These are phyloP conservation scores for Dothiorella sarmentorum DNA, from an alignment of 2,329 filamentous ascomycete species.

Conservation along the genomic window DNA sequence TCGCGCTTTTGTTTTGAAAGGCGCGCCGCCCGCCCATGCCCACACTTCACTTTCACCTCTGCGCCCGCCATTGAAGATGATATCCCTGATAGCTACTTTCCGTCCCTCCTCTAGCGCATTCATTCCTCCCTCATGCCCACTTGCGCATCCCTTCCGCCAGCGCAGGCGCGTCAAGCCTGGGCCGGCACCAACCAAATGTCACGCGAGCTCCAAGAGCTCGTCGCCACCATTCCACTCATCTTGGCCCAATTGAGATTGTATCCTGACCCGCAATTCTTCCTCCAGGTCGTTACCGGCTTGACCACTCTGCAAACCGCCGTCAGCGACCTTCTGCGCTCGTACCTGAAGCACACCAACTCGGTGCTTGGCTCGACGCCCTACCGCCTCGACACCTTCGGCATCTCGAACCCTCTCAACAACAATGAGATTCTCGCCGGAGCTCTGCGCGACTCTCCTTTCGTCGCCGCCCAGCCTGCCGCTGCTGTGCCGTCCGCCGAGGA, in stretches of 20 bases:
- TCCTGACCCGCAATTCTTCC: constrained; percentile 12
- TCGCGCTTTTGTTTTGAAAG: constrained; percentile 24
- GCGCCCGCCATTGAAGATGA: constrained; percentile 10
- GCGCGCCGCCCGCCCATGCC: constrained; percentile 20
- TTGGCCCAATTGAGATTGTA: not conserved
- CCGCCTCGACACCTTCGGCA: constrained; percentile 25
- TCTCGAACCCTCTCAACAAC: constrained; percentile 36
- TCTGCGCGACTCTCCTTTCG: constrained; percentile 28
- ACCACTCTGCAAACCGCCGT: constrained; percentile 72
- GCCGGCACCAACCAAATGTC: constrained; percentile 11
- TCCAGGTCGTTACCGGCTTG: constrained; percentile 71
- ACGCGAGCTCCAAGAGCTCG: constrained; percentile 21
- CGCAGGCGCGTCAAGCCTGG: constrained; percentile 16
- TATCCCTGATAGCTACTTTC: constrained; percentile 1
- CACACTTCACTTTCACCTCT: constrained; percentile 9
- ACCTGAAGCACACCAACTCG: constrained; percentile 83
- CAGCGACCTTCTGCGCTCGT: constrained; percentile 75
- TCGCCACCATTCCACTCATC: constrained; percentile 20
- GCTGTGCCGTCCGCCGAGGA: constrained; percentile 20
- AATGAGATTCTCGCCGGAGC: constrained; percentile 37
- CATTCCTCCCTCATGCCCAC: not conserved
- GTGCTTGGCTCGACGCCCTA: constrained; percentile 51
- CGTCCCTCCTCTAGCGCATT: constrained; percentile 8
- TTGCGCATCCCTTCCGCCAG: not conserved
- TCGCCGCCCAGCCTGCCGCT: constrained; percentile 21